Percentiles rank a stretch among this genome's conserved stretches.
Conservation (phyloP, 306 rosid genomes). For the Glycine latifolia region DNA sequence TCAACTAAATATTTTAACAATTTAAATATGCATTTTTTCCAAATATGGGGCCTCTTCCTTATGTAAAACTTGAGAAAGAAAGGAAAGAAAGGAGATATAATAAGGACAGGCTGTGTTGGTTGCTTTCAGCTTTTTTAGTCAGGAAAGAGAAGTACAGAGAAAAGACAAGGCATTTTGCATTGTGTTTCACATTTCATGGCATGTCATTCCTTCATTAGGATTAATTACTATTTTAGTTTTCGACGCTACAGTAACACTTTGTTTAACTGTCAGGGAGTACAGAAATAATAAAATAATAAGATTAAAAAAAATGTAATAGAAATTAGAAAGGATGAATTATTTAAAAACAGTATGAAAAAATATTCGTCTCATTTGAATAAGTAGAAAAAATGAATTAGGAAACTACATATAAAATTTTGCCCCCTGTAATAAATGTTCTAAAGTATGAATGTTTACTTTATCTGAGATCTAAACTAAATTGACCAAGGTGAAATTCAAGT, state of each 20-base stretch:
- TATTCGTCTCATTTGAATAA: background rate
- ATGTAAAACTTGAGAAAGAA: slow-evolving; percentile 47
- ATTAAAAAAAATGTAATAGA: background rate
- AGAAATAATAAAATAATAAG: background rate
- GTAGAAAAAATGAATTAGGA: background rate
- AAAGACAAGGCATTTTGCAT: slow-evolving; percentile 82
- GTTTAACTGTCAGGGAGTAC: background rate
- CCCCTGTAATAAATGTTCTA: background rate
- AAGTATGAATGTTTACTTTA: background rate
- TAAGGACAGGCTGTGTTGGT: slow-evolving; percentile 80
- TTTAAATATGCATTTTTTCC: slow-evolving; percentile 33
- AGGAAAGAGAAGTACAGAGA: slow-evolving; percentile 72
- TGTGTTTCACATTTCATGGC: slow-evolving; percentile 96
- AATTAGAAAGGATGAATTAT: background rate
- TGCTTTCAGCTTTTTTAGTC: slow-evolving; percentile 77
- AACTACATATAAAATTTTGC: background rate
- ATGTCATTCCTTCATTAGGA: slow-evolving; percentile 61
- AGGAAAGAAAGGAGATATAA: slow-evolving; percentile 46
- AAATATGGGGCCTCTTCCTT: slow-evolving; percentile 54
- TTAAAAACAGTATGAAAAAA: background rate
- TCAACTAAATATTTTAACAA: slow-evolving; percentile 41
- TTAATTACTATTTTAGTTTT: slow-evolving; percentile 36
- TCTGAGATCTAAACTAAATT: too few species aligned
- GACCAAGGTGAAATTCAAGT: too few species aligned
- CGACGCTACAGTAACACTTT: background rate